Evolutionary conservation across 164 flowering plant genomes (phyloP).

Genomic region (Stephania japonica): DNA sequence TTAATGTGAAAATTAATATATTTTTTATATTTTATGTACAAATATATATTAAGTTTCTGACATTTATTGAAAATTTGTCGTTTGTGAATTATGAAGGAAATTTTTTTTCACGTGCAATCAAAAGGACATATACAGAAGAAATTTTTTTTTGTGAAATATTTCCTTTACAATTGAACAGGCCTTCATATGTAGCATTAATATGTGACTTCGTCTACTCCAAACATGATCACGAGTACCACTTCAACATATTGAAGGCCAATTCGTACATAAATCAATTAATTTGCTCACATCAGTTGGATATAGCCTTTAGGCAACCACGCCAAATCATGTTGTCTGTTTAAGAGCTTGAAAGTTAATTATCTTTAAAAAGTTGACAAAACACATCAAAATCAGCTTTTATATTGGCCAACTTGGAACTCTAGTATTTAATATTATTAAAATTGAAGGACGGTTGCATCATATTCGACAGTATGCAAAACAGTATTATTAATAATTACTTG

Average conservation of each 20-base stretch:
- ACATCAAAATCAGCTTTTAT: slow-evolving; percentile 17
- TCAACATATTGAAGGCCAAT: neutral
- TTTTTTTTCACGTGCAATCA: too few relatives aligned
- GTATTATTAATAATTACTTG: neutral
- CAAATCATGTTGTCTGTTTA: slow-evolving; percentile 2
- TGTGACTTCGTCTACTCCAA: too few relatives aligned
- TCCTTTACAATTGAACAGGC: too few relatives aligned
- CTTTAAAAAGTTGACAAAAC: slow-evolving; percentile 20
- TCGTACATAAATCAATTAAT: neutral
- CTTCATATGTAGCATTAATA: too few relatives aligned
- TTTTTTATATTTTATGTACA: too few relatives aligned
- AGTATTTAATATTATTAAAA: slow-evolving; percentile 18
- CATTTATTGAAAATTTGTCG: too few relatives aligned
- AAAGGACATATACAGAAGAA: too few relatives aligned
- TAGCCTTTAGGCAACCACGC: neutral
- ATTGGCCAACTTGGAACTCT: slow-evolving; percentile 21
- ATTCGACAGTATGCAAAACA: neutral
- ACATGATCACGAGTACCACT: neutral
- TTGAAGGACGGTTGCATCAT: slow-evolving; percentile 4
- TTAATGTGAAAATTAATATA: too few relatives aligned
- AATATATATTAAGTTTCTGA: too few relatives aligned
- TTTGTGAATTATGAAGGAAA: too few relatives aligned
- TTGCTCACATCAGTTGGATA: neutral
- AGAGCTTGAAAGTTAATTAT: slow-evolving; percentile 7
- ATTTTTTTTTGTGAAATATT: too few relatives aligned